Percentiles rank a stretch among this genome's conserved stretches.
These are phyloP conservation scores for Syzygium jambos DNA, from an alignment of 345 rosid species.

Conservation along the genomic window DNA sequence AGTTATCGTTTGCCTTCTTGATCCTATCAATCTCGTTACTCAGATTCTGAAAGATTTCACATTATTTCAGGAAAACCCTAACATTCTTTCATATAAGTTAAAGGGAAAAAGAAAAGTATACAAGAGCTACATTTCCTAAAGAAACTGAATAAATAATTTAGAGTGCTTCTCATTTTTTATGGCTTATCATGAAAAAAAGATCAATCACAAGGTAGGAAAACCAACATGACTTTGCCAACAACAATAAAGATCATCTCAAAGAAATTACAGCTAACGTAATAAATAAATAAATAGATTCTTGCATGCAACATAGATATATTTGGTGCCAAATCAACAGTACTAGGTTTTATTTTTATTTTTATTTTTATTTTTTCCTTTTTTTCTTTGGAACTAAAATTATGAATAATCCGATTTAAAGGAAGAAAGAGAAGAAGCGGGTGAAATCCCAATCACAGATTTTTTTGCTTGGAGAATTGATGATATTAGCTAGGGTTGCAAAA, in stretches of 20 bases:
- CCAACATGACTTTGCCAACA: neutral
- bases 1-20: constrained; percentile 72
- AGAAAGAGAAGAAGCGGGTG: constrained; percentile 1
- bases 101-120: neutral
- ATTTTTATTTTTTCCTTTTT: no score
- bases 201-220: neutral
- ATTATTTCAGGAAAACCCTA: neutral
- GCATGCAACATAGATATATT: neutral
- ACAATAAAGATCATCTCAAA: neutral
- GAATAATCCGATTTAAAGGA: neutral
- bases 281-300: neutral
- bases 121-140: neutral
- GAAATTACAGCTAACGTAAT: neutral
- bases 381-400: neutral
- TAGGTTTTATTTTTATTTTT: neutral
- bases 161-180: neutral
- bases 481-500: neutral
- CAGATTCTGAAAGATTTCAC: constrained; percentile 31
- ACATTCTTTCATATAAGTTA: neutral
- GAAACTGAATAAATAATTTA: neutral
- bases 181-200: neutral
- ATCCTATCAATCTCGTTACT: constrained; percentile 72
- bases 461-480: neutral
- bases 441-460: constrained; percentile 17
- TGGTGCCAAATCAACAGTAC: neutral